Percentiles rank a stretch among this genome's conserved stretches.
phyloP scores from a whole-genome alignment of 164 flowering plant species.

The Nymphaea thermarum region DNA sequence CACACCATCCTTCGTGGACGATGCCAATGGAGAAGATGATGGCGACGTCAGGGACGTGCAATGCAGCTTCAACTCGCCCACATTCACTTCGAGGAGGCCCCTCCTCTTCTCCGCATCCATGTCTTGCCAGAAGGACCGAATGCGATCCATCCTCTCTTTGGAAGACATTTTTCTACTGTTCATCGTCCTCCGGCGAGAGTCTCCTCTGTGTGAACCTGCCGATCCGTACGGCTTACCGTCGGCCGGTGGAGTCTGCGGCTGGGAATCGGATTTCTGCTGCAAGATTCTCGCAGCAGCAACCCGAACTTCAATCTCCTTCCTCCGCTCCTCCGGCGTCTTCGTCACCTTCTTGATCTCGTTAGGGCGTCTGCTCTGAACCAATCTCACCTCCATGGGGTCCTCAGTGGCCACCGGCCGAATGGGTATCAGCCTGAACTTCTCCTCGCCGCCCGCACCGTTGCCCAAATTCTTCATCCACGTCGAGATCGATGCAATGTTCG shows the following conservation, averaged over 20 bases:
- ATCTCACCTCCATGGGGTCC: conserved; percentile 82
- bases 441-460: conserved; percentile 65
- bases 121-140: conserved; percentile 62
- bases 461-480: conserved; percentile 89
- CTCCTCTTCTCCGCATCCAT: conserved; percentile 49
- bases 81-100: conserved; percentile 41
- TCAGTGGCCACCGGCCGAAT: conserved; percentile 48
- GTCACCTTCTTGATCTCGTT: conserved; percentile 96
- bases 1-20: conserved; percentile 31
- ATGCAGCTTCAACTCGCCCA: conserved; percentile 45
- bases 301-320: conserved; percentile 96
- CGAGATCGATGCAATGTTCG: conserved; percentile 66
- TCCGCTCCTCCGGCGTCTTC: conserved; percentile 81
- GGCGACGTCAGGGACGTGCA: conserved; percentile 17
- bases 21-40: neutral
- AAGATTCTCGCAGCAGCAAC: conserved; percentile 91
- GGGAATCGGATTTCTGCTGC: conserved; percentile 69
- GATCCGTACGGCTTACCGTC: conserved; percentile 20
- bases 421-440: conserved; percentile 80
- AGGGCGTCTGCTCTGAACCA: conserved; percentile 55
- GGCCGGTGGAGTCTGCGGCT: conserved; percentile 15
- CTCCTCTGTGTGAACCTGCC: conserved; percentile 15
- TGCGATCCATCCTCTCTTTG: conserved; percentile 58
- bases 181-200: conserved; percentile 50
- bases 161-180: conserved; percentile 36